Evolutionary conservation across 2,329 filamentous ascomycete genomes (phyloP).

Genomic region (Penicillium sp.): DNA sequence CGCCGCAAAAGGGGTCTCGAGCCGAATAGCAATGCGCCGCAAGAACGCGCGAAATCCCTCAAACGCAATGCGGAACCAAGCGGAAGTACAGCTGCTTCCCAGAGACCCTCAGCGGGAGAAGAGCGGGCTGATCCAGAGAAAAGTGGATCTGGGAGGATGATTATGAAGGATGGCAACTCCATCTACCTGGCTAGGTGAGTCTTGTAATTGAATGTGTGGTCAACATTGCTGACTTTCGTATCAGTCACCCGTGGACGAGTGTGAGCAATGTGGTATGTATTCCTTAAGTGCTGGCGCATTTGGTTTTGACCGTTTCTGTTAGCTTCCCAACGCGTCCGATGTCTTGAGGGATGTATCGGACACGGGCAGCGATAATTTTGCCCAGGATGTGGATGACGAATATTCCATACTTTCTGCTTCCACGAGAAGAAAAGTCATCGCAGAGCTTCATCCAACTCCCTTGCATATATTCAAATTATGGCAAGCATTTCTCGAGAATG

Average conservation of each 20-base stretch:
- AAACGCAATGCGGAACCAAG: neutral
- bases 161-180: constrained; percentile 26
- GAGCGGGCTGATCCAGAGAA: neutral
- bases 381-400: constrained; percentile 13
- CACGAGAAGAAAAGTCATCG: neutral
- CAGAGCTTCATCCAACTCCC: constrained; percentile 19
- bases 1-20: constrained; percentile 27
- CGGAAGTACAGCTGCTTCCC: neutral
- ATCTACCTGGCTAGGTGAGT: constrained; percentile 28
- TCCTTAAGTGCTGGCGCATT: neutral
- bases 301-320: constrained; percentile 1
- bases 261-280: constrained; percentile 22
- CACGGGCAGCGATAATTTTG: constrained; percentile 5
- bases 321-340: constrained; percentile 26
- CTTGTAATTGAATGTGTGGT: neutral
- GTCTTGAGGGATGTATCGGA: constrained; percentile 17
- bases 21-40: constrained; percentile 5
- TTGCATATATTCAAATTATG: constrained; percentile 28
- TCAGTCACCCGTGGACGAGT: constrained; percentile 23
- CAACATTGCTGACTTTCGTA: neutral
- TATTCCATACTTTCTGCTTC: constrained; percentile 13
- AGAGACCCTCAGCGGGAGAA: neutral
- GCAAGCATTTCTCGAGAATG: constrained; percentile 30
- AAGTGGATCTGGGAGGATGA: constrained; percentile 22
- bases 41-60: constrained; percentile 12